Base-by-base conservation (phyloP, 140 eudicot species). In the Cichorium intybus region DNA sequence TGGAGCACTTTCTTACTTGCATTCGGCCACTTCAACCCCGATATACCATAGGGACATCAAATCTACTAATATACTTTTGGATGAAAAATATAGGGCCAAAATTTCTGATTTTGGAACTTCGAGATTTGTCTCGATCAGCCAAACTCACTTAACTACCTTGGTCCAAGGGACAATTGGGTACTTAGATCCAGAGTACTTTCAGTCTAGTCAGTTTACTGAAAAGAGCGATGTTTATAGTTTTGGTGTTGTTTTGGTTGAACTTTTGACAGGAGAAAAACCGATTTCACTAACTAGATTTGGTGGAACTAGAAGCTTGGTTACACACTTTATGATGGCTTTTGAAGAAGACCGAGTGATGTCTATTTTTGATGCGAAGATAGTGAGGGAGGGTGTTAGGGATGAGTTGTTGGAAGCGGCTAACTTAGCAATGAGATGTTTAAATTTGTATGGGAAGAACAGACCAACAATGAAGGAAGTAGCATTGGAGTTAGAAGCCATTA, bases 381-480 rank as follows among this genome's bases (percentile, higher is more conserved):
- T 66, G 10, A 15, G 28, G 4, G 74, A 73, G 10, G 77, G 67
- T 6, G 24, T 24, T 11, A 56, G 34, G 48, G 74, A 58, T 18
- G 80, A 47, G 21, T 0, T 72, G 1, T 0, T 33, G 51, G 69
- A 28, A 46, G 56, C 73, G 24, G 77, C 77, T 37, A 68, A 69
- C 1, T 51, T 81, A 6, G 77, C 86, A 1, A 29, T 18, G 24
- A 55, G 57, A 68, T 81, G 86, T 68, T 63, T 81, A 52, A 72
- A 77, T 64, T 24, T 73, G 70, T 47, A 53, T 11, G 86, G 82
- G 22, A 81, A 53, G 55, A 68, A 66, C 4, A 72, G 82, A 10
- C 86, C 86, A 14, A 72, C 77, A 12, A 81, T 81, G 86, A 81
- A 77, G 52, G 86, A 81, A 73, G 75, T 77, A 27, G 80, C 75